Percentiles rank a stretch among this genome's conserved stretches.
Conservation (phyloP, 2,329 filamentous ascomycete species). For the Rhexocercosporidium sp. region DNA sequence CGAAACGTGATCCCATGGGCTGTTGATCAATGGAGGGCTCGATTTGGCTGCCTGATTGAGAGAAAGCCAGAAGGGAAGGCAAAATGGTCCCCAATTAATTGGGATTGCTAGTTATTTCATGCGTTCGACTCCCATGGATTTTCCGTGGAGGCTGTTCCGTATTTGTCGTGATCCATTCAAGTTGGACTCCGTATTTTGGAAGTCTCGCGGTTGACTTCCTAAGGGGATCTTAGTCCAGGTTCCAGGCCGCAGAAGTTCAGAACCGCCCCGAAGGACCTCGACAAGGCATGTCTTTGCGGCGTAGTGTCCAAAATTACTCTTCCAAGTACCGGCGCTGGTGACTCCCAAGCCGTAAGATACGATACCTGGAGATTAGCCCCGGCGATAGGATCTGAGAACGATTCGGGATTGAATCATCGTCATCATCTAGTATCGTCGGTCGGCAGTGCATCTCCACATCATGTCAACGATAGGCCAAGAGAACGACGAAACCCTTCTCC, state of each 20-base stretch:
- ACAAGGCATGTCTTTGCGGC: background rate
- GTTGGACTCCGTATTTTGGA: background rate
- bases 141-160: background rate
- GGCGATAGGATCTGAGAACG: background rate
- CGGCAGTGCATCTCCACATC: background rate
- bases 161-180: background rate
- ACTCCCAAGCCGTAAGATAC: background rate
- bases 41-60: background rate
- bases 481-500: background rate
- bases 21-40: constrained; percentile 4
- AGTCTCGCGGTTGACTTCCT: background rate
- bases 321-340: background rate
- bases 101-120: background rate
- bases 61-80: background rate
- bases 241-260: too few relatives aligned
- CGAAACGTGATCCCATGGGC: constrained; percentile 5
- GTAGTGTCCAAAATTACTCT: background rate
- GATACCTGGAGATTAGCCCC: background rate
- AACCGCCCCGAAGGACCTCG: background rate
- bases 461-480: background rate
- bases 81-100: background rate
- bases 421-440: background rate
- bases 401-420: too few relatives aligned
- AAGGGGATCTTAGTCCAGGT: background rate
- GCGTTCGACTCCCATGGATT: background rate